phyloP scores from a whole-genome alignment of 2,329 filamentous ascomycete genomes.

The Fusarium nodosum region DNA sequence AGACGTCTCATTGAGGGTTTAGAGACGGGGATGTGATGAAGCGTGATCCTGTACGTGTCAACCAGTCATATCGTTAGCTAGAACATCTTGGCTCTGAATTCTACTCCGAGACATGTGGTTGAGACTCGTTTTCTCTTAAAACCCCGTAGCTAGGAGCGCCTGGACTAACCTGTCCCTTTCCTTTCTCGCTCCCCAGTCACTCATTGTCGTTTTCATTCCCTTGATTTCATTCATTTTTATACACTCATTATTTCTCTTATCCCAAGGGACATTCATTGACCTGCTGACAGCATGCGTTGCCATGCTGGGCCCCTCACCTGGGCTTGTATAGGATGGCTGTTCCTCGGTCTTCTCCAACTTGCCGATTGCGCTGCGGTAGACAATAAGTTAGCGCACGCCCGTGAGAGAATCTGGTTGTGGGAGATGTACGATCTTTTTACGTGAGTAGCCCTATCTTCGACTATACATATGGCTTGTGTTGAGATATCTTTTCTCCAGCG shows the following conservation, averaged over 20 bases:
- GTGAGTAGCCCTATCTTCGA: neutral
- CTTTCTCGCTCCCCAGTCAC: neutral
- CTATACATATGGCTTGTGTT: neutral
- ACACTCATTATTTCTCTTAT: neutral
- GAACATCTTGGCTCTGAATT: neutral
- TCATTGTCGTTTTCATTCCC: neutral
- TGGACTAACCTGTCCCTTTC: neutral
- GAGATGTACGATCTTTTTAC: neutral
- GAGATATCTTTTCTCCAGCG: neutral
- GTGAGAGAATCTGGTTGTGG: constrained; percentile 7
- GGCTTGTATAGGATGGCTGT: neutral
- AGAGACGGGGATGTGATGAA: neutral
- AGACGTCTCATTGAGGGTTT: neutral
- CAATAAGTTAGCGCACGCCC: neutral
- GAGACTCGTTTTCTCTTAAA: neutral
- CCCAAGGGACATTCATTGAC: neutral
- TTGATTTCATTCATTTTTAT: neutral
- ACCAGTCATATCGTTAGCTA: neutral
- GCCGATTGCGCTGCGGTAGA: neutral
- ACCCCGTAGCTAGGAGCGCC: neutral
- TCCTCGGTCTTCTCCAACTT: neutral
- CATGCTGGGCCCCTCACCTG: neutral
- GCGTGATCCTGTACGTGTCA: neutral
- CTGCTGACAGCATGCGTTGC: neutral
- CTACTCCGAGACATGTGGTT: neutral